Percentiles rank a stretch among this genome's conserved stretches.
Evolutionary conservation across 805 yeast species (phyloP).

Genomic region (Yamadazyma kitorensis): DNA sequence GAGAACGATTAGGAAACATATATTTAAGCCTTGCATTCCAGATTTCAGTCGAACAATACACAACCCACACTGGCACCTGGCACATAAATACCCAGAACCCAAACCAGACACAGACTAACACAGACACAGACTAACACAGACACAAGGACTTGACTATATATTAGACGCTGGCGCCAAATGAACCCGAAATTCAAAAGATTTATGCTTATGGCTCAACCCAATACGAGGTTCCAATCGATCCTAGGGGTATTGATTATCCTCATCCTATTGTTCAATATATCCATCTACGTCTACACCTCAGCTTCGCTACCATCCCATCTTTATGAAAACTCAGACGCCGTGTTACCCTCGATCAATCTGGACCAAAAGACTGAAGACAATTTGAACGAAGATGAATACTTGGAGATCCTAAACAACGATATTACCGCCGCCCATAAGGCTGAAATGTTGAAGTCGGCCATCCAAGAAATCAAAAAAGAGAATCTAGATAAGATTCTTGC

Average conservation of each 20-base stretch:
- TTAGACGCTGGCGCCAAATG: no score
- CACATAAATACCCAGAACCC: no score
- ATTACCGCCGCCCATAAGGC: constrained; percentile 2
- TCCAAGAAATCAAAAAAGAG: constrained; percentile 10
- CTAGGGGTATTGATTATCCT: not conserved
- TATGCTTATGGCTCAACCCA: no score
- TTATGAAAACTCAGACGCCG: no score
- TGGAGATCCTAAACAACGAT: not conserved
- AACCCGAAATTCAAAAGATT: no score
- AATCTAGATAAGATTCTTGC: constrained; percentile 10
- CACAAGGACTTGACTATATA: no score
- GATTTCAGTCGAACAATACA: no score
- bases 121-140: no score
- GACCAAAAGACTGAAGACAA: not conserved
- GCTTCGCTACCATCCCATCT: not conserved
- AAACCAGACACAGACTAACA: no score
- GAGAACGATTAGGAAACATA: no score
- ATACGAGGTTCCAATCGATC: not conserved
- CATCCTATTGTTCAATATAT: not conserved
- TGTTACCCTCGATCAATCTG: constrained; percentile 1
- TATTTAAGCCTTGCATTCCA: no score
- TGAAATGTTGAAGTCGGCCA: constrained; percentile 8
- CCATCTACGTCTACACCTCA: not conserved
- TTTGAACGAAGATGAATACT: not conserved
- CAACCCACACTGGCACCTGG: no score